Evolutionary conservation across 2,329 filamentous ascomycete species (phyloP), one percentile per base, ranked within the genome.

Genomic region (Fusarium tanahbumbuense): DNA sequence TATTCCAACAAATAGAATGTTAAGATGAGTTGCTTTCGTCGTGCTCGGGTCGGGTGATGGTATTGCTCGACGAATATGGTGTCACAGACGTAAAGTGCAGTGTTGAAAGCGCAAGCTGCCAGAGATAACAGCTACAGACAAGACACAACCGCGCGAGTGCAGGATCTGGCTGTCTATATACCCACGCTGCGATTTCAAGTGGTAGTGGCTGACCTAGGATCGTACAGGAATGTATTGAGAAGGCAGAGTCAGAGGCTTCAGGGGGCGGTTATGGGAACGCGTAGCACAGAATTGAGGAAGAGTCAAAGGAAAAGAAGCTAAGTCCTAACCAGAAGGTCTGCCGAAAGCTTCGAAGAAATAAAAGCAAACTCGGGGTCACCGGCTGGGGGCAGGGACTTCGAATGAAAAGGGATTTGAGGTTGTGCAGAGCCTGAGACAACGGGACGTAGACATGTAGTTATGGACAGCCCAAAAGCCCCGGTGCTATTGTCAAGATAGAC

Each of bases 341-440:
- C 73, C 68, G 60, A 75, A 54, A 54, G 60, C 60, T 60, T 70
- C 59, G 64, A 72, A 72, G 64, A 67, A 64, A 75, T 59, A 66
- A 73, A 68, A 60, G 63, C 23, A 71, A 66, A 76, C 73, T 76
- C 73, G 73, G 68, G 67, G 64, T 76, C 72, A 75, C 72, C 68
- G 64, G 71, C 64, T 63, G 71, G 71, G 67, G 68, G 71, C 66
- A 72, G 71, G 68, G 68, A 62, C 62, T 74, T 72, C 72, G 72
- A 73, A 71, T 72, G 68, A 72, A 67, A 73, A 74, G 70, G 28
- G 68, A 69, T 30, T 67, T 70, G 67, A 55, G 76, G 81, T 83
- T 73, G 81, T 73, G 81, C 81, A 83, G 78, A 78, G 73, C 73
- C 79, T 81, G 80, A 83, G 81, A 82, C 81, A 82, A 77, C 76